Base-by-base conservation (phyloP, 108 stramenopile genomes). In the Nitzschia palea region DNA sequence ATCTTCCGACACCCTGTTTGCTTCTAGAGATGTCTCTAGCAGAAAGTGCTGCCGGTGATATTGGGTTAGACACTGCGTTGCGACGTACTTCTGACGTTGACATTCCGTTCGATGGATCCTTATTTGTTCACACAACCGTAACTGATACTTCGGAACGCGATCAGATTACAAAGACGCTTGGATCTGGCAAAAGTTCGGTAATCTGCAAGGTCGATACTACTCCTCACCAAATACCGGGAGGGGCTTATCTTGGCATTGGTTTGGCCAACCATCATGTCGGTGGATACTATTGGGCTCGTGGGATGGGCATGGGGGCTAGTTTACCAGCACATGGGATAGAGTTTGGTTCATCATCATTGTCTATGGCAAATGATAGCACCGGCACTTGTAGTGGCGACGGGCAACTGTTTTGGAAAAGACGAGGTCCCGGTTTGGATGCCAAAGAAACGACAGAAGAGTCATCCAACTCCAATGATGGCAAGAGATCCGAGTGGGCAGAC, bases 261-360 rank as follows among this genome's bases (percentile, higher is more conserved):
- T 57, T 88, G 47, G 80, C 80, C 68, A 91, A 91, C 74, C 90
- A 91, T 78, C 86, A 88, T 58, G 90, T 88, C 0, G 86, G 86
- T 8, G 77, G 76, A 18, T 91, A 91, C 58, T 91, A 91, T 45
- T 91, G 90, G 86, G 90, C 90, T 5, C 54, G 90, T 31, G 77
- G 79, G 35, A 83, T 84, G 33, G 90, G 90, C 14, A 77, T 76
- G 2, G 90, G 90, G 1, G 71, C 84, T 3, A 66, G 77, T 28
- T 77, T 91, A 70, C 82, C 80, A 34, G 90, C 90, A 9, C 84
- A 80, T n/a, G 90, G 90, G 4, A 73, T 91, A 42, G 17, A 54
- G 0, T 81, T 83, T 65, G 80, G 62, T 1, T 31, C 26, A 30
- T 47, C 23, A 3, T 30, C 29, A 51, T 15, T 5, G 28, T 31